A percentile compares a stretch with the other conserved stretches of the same genome.
Evolutionary conservation across 495 filamentous ascomycete genomes (phyloP).

Genomic region (Patellaria atrata): DNA sequence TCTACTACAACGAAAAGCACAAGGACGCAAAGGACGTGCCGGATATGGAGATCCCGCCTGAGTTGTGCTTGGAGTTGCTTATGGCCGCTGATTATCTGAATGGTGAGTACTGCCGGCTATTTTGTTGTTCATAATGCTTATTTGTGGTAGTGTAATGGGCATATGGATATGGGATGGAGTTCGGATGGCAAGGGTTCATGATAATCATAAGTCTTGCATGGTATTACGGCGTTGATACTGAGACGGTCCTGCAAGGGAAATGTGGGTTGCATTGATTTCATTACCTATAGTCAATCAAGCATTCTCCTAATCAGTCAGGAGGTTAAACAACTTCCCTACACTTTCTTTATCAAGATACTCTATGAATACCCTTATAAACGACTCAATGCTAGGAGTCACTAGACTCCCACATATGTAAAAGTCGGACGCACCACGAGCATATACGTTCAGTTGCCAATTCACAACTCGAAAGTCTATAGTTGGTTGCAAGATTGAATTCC

Average conservation of each 20-base stretch:
- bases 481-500: constrained; percentile 48
- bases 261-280: neutral
- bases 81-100: constrained; percentile 69
- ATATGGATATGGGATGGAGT: too few species aligned
- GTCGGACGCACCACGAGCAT: constrained; percentile 56
- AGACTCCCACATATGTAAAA: too few species aligned
- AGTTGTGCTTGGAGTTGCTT: constrained; percentile 66
- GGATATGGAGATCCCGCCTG: constrained; percentile 75
- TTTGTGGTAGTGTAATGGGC: neutral
- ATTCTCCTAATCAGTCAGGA: neutral
- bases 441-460: constrained; percentile 44
- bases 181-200: too few species aligned
- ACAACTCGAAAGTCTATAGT: constrained; percentile 63
- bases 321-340: neutral
- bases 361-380: too few species aligned
- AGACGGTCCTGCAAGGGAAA: neutral
- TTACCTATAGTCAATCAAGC: neutral
- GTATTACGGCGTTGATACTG: neutral
- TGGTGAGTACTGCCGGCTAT: constrained; percentile 24
- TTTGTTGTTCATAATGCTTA: neutral
- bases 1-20: constrained; percentile 59
- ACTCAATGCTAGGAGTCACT: too few species aligned
- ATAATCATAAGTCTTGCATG: too few species aligned
- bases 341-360: too few species aligned
- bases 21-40: constrained; percentile 60